A percentile compares a stretch with the other conserved stretches of the same genome.
Conservation (phyloP, 495 filamentous ascomycete genomes). For the Astrothelium subdiscretum region DNA sequence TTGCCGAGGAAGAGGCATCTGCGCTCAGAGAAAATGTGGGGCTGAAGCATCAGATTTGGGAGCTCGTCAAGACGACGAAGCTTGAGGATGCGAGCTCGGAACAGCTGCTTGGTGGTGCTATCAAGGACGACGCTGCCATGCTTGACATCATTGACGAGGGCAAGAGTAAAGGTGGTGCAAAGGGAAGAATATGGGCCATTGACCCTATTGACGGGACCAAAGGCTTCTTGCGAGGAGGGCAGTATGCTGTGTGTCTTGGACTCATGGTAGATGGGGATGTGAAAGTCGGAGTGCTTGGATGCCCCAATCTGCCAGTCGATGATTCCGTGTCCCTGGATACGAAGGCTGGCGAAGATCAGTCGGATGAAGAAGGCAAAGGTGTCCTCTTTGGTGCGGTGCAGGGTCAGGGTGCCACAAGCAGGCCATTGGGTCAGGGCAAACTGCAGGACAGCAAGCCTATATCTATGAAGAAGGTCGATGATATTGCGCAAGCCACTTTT, state of each 20-base stretch:
- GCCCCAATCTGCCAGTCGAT: slow-evolving; percentile 85
- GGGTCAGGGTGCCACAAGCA: slow-evolving; percentile 63
- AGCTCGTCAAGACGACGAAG: slow-evolving; percentile 56
- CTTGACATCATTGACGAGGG: slow-evolving; percentile 75
- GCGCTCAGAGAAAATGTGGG: slow-evolving; percentile 55
- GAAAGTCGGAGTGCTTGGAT: slow-evolving; percentile 86
- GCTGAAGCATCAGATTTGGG: slow-evolving; percentile 68
- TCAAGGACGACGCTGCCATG: slow-evolving; percentile 64
- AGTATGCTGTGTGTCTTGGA: slow-evolving; percentile 91
- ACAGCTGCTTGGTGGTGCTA: slow-evolving; percentile 56
- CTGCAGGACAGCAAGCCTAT: slow-evolving; percentile 54
- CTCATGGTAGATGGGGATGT: slow-evolving; percentile 91
- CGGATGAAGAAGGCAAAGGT: slow-evolving; percentile 55
- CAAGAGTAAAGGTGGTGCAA: slow-evolving; percentile 62
- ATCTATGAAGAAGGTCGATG: slow-evolving; percentile 60
- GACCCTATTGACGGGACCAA: slow-evolving; percentile 98
- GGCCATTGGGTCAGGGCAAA: slow-evolving; percentile 50
- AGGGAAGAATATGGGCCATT: slow-evolving; percentile 87
- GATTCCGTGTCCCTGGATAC: slow-evolving; percentile 55
- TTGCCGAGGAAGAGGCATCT: slow-evolving; percentile 87
- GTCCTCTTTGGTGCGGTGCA: slow-evolving; percentile 72
- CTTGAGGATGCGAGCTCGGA: slow-evolving; percentile 60
- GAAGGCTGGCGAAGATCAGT: slow-evolving; percentile 55
- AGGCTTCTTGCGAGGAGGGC: slow-evolving; percentile 91
- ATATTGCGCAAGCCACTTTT: slow-evolving; percentile 71